Conservation (phyloP, 345 rosid species). For the Acer saccharum region DNA sequence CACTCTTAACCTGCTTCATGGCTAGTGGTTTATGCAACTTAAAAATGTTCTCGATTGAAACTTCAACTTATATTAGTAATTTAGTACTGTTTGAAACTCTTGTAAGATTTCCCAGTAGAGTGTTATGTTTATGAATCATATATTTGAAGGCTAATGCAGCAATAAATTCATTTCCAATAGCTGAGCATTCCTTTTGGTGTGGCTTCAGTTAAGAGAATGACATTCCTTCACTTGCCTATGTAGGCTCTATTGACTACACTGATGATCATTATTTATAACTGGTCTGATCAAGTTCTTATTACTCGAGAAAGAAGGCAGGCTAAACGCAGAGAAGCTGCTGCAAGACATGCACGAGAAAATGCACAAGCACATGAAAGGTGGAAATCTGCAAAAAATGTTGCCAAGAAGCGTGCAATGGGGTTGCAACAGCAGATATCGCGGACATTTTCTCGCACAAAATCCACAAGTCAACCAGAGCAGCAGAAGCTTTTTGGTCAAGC, state of each 20-base stretch:
- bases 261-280: constrained; percentile 62
- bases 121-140: neutral
- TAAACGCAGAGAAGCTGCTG: constrained; percentile 73
- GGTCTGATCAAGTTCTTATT: constrained; percentile 68
- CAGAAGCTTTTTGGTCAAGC: constrained; percentile 15
- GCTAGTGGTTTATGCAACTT: constrained; percentile 1
- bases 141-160: neutral
- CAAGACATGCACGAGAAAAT: constrained; percentile 79
- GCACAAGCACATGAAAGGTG: constrained; percentile 91
- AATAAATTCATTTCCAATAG: neutral
- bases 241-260: constrained; percentile 58
- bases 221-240: constrained; percentile 23
- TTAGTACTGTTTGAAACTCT: neutral
- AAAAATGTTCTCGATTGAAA: neutral
- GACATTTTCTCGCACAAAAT: constrained; percentile 71
- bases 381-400: constrained; percentile 65
- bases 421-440: constrained; percentile 61
- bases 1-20: constrained; percentile 1
- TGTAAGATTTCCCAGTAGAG: neutral
- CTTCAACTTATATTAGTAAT: constrained; percentile 4
- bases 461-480: constrained; percentile 30
- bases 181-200: neutral
- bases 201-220: constrained; percentile 2
- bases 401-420: constrained; percentile 58
- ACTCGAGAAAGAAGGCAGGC: constrained; percentile 64